Conservation (phyloP, 2,329 filamentous ascomycete genomes). For the Metarhizium sp. region DNA sequence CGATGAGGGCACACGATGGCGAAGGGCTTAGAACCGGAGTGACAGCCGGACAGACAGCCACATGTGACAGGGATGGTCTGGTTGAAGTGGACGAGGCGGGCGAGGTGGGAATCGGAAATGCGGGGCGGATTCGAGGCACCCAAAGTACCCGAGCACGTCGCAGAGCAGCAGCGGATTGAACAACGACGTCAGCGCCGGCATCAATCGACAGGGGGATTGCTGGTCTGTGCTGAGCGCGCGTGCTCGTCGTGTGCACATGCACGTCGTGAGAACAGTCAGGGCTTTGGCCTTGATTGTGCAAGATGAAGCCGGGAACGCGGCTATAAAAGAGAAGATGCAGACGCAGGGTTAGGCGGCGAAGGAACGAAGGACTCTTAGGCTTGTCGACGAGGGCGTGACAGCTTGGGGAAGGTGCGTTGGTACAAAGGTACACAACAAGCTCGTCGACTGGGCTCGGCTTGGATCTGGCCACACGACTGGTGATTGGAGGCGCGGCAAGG, state of each 20-base stretch:
- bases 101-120: background rate
- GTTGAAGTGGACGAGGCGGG: background rate
- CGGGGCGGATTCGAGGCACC: background rate
- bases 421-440: no score
- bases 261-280: background rate
- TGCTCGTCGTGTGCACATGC: background rate
- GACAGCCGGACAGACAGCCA: background rate
- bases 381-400: no score
- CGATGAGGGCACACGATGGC: constrained; percentile 1
- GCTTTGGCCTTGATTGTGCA: background rate
- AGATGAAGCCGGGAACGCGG: background rate
- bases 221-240: background rate
- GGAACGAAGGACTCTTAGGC: no score
- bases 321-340: background rate
- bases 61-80: constrained; percentile 5
- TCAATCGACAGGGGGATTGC: background rate
- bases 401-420: no score
- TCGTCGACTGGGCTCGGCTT: no score
- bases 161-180: background rate
- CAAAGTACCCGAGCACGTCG: no score
- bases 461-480: no score
- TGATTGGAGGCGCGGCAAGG: no score
- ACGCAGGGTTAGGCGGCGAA: background rate
- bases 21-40: background rate
- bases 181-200: constrained; percentile 1